Percentiles rank a stretch among this genome's conserved stretches.
Conservation (phyloP, 805 yeast species). For the Clavispora vitiphila region DNA sequence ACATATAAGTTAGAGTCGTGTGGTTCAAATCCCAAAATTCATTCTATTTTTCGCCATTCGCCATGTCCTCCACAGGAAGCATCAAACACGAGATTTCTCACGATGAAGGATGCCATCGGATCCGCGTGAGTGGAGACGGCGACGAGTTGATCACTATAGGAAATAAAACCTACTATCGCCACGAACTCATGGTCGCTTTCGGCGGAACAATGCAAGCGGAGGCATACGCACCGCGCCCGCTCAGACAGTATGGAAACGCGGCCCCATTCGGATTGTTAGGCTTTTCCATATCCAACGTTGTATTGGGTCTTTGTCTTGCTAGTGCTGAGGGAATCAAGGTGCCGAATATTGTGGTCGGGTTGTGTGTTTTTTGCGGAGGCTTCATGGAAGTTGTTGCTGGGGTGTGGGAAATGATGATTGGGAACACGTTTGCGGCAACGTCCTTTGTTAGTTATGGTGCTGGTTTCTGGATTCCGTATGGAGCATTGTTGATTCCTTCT, state of each 20-base stretch:
- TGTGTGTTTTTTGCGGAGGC: slow-evolving; percentile 63
- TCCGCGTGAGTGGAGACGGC: slow-evolving; percentile 28
- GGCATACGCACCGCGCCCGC: slow-evolving; percentile 38
- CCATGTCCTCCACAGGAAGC: slow-evolving; percentile 1
- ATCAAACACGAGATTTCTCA: not conserved
- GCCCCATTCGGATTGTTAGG: slow-evolving; percentile 61
- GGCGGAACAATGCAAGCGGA: slow-evolving; percentile 80
- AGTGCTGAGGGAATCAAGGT: slow-evolving; percentile 47
- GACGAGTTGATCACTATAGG: slow-evolving; percentile 6
- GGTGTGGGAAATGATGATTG: slow-evolving; percentile 59
- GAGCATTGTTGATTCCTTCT: slow-evolving; percentile 1
- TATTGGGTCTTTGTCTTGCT: slow-evolving; percentile 50
- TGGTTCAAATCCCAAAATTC: too few relatives aligned
- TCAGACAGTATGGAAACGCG: slow-evolving; percentile 49
- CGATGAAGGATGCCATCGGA: slow-evolving; percentile 1
- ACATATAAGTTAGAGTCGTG: too few relatives aligned
- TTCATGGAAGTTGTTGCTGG: slow-evolving; percentile 57
- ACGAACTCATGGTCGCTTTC: slow-evolving; percentile 42
- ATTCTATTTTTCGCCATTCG: too few relatives aligned
- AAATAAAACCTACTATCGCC: slow-evolving; percentile 2
- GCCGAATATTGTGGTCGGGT: slow-evolving; percentile 52
- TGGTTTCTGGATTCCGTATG: slow-evolving; percentile 19
- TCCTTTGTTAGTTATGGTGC: slow-evolving; percentile 47
- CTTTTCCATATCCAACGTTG: slow-evolving; percentile 60
- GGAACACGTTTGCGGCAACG: slow-evolving; percentile 64